Base-by-base conservation (phyloP, 441 rosid genomes). In the Bocquillonia castaneifolia region DNA sequence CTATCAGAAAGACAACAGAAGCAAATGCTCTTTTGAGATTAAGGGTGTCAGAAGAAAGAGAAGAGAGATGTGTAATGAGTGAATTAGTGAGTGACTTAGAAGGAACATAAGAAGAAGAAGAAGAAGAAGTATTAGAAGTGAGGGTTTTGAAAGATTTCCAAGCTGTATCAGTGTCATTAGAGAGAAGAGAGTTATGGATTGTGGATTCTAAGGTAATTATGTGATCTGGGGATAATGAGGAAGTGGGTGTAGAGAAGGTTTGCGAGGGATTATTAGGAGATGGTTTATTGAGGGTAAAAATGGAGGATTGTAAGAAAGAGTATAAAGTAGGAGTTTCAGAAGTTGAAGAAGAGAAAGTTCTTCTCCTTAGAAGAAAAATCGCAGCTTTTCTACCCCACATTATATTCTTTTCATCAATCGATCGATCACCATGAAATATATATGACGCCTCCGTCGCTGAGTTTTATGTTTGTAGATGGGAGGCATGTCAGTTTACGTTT, bases 21-120 rank as follows among this genome's bases (percentile, higher is more conserved):
- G 89, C 97, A 78, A 91, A 94, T 0, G 99, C 99, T 72, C 99
- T 88, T 77, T 92, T 92, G 78, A 92, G 90, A 65, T 81, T 87
- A 69, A 82, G 93, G 7, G 77, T 77, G 63, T 75, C 85, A 26
- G 63, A n/a, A n/a, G n/a, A 22, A 67, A 79, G 69, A 51, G 89
- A 81, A 36, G 96, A 80, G 32, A 94, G 76, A 72, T 86, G 93
- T 67, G 80, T 71, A 55, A 94, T 84, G 48, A 94, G 91, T 39
- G 90, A 80, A 65, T 93, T 93, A 55, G 86, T 72, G 72, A 93
- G 86, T 57, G 82, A 72, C 77, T 74, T 88, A 13, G 76, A 55
- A 0, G 96, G 96, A 42, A 87, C 82, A 57, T 74, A 60, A 67
- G 58, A 64, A 50, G 96, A 84, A 13, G 50, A 83, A 57, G 73